Percentiles rank a stretch among this genome's conserved stretches.
phyloP scores from a whole-genome alignment of 2,329 filamentous ascomycete species.

The Colletotrichum godetiae region DNA sequence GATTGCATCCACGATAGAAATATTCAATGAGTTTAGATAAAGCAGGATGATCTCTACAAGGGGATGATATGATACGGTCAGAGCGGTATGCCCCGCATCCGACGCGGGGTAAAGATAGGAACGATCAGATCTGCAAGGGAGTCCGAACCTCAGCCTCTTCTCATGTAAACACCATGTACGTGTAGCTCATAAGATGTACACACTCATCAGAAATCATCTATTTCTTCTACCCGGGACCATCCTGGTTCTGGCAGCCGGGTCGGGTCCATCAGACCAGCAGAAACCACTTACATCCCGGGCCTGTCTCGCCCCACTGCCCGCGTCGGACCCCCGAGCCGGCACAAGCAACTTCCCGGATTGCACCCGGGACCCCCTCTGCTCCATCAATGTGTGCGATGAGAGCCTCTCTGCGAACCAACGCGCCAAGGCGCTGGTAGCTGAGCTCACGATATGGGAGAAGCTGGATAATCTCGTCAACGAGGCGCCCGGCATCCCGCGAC shows the following conservation, averaged over 20 bases:
- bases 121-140: background rate
- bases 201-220: background rate
- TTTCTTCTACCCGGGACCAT: background rate
- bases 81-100: conserved; percentile 3
- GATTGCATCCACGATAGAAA: background rate
- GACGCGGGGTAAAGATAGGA: conserved; percentile 1
- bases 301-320: background rate
- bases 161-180: background rate
- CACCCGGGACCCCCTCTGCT: conserved; percentile 41
- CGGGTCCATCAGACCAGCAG: background rate
- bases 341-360: conserved; percentile 40
- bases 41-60: background rate
- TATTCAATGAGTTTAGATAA: background rate
- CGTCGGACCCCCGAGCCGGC: background rate
- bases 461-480: conserved; percentile 57
- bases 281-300: conserved; percentile 5
- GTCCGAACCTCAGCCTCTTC: background rate
- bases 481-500: conserved; percentile 60
- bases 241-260: background rate
- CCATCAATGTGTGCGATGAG: conserved; percentile 58
- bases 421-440: conserved; percentile 59
- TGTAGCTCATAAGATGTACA: background rate
- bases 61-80: background rate
- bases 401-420: conserved; percentile 51
- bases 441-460: conserved; percentile 64